Percentiles rank a stretch among this genome's conserved stretches.
Conservation (phyloP, 2,329 filamentous ascomycete genomes). For the Hymenoscyphus fructigenus region DNA sequence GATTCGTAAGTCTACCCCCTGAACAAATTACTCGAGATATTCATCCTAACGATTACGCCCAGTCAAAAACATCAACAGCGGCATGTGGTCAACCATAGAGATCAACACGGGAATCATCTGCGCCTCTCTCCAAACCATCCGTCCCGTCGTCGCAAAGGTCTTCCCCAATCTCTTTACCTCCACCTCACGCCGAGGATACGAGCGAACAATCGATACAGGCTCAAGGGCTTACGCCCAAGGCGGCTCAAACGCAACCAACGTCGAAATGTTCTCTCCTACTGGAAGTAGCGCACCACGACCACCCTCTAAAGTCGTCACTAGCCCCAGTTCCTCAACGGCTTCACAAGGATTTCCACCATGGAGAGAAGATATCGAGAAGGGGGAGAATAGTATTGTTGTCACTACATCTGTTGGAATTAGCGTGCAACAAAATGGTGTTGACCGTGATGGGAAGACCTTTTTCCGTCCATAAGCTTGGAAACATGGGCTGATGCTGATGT, state of each 20-base stretch:
- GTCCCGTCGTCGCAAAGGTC: slow-evolving; percentile 48
- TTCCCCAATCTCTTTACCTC: slow-evolving; percentile 18
- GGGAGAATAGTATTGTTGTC: too few relatives aligned
- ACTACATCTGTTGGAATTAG: too few relatives aligned
- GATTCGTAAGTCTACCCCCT: slow-evolving; percentile 15
- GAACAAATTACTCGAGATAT: not conserved
- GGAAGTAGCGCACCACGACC: too few relatives aligned
- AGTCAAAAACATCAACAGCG: slow-evolving; percentile 16
- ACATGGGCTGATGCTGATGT: too few relatives aligned
- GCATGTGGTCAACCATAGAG: slow-evolving; percentile 38
- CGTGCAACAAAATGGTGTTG: too few relatives aligned
- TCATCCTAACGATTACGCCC: not conserved
- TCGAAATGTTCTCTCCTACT: not conserved
- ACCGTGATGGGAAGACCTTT: too few relatives aligned
- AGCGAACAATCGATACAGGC: not conserved
- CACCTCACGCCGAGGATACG: not conserved
- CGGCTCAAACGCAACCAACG: not conserved
- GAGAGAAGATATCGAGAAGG: too few relatives aligned
- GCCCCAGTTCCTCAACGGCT: too few relatives aligned
- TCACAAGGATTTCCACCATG: too few relatives aligned
- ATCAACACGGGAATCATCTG: slow-evolving; percentile 41
- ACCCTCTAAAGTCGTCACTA: too few relatives aligned
- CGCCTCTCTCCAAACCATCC: slow-evolving; percentile 63
- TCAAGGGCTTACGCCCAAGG: not conserved
- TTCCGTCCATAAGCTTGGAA: too few relatives aligned